Conservation (phyloP, 257 asterid genomes). For the Solanum pinnatisectum region DNA sequence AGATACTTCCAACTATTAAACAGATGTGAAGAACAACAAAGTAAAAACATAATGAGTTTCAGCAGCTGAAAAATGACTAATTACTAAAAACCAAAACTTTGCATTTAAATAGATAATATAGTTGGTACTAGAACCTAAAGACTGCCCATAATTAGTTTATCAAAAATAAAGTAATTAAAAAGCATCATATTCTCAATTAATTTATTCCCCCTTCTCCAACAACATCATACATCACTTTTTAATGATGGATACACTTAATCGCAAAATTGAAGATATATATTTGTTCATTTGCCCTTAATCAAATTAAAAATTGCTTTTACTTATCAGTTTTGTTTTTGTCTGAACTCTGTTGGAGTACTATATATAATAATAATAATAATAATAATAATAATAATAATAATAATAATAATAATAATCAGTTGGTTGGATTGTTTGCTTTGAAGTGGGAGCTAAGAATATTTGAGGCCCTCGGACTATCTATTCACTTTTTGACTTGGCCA, state of each 20-base stretch:
- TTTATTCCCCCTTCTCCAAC: neutral
- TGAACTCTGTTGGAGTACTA: neutral
- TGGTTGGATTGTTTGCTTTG: slow-evolving; percentile 25
- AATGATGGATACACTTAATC: too few species aligned
- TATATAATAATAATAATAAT: neutral
- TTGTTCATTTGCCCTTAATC: neutral
- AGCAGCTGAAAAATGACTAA: slow-evolving; percentile 3
- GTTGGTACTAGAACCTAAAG: slow-evolving; percentile 1
- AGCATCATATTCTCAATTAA: slow-evolving; percentile 12
- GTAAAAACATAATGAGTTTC: slow-evolving; percentile 18
- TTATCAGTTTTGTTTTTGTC: neutral
- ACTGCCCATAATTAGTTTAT: slow-evolving; percentile 1
- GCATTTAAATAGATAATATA: slow-evolving; percentile 13
- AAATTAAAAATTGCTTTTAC: neutral
- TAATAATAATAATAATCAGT: slow-evolving; percentile 8
- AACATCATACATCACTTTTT: too few species aligned
- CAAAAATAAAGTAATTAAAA: slow-evolving; percentile 1
- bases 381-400: slow-evolving; percentile 4
- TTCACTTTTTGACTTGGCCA: slow-evolving; percentile 31
- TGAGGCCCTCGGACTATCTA: slow-evolving; percentile 18
- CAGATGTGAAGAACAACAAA: neutral
- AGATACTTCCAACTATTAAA: too few species aligned
- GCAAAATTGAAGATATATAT: neutral
- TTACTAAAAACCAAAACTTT: slow-evolving; percentile 16
- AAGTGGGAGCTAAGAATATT: slow-evolving; percentile 33